Base-by-base conservation (phyloP, 1,139 yeast species). In the Magnusiomyces clavatus region DNA sequence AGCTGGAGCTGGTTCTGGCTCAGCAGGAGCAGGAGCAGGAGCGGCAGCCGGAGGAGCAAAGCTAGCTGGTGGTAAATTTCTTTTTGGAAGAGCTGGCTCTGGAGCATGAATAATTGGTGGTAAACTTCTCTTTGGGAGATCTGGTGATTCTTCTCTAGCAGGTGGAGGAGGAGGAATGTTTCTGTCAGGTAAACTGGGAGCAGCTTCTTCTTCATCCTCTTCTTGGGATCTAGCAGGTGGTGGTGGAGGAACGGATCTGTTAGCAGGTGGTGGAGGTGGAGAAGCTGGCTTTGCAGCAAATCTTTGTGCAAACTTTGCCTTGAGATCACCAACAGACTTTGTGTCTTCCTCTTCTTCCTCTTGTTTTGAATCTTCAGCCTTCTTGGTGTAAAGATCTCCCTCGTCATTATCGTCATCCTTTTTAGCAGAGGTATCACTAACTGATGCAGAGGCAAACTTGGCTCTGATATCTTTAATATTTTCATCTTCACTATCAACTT, bases 301-400 rank as follows among this genome's bases (percentile, higher is more conserved):
- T 31, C 44, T 43, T 44, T 51, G 52, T 35, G 55, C 54, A 48
- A 53, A 51, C 20, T 51, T 56, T 14, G 61, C 56, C 42, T 58
- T 59, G n/a, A 54, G 54, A 43, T 46, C 59, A 14, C 55, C 51
- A 35, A 53, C 61, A n/a, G 57, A 52, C 16, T 51, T 56, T 8
- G 48, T 51, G 14, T 50, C 50, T 4, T 51, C 60, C 14, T 56
- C 57, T 34, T 54, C 53, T 10, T 49, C 46, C 36, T 49, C 55
- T 19, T 53, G 57, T 43, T 54, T 58, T n/a, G 51, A 50, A n/a
- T 14, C 45, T 57, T 42, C 43, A n/a, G 20, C 12, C 24, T 41
- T 31, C 14, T 42, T 31, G 31, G 31, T 24, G 31, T 24, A 24
- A 24, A 24, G 31, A 10, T 42, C 29, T 5, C 4, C 44, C 3